A percentile compares a stretch with the other conserved stretches of the same genome.
Conservation (phyloP, 2,329 filamentous ascomycete species). For the Cladophialophora chaetospira region DNA sequence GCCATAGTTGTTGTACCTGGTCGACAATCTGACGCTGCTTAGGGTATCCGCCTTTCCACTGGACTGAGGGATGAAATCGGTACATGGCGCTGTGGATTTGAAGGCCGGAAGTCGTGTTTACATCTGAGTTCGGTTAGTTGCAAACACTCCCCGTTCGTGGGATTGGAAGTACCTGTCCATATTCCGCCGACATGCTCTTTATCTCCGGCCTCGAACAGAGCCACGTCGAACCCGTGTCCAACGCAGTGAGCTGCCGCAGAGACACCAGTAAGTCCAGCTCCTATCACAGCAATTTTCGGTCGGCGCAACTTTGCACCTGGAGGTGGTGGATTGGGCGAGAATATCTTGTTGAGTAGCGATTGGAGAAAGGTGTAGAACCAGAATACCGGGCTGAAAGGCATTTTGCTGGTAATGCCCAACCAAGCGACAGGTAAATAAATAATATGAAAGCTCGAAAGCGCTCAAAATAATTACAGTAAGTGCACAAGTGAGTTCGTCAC, state of each 20-base stretch:
- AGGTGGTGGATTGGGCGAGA: conserved; percentile 70
- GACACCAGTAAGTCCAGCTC: conserved; percentile 72
- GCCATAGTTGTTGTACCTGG: conserved; percentile 72
- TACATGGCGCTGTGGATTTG: conserved; percentile 89
- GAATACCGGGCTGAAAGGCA: conserved; percentile 35
- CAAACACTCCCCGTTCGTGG: no score
- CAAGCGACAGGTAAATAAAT: not conserved
- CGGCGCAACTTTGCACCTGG: conserved; percentile 59
- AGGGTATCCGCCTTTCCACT: conserved; percentile 76
- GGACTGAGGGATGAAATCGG: conserved; percentile 78
- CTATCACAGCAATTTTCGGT: conserved; percentile 69
- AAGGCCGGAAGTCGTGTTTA: conserved; percentile 79
- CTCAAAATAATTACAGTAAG: not conserved
- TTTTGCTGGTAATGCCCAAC: not conserved
- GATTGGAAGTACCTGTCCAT: no score
- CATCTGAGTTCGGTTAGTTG: no score
- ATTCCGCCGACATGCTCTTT: conserved; percentile 73
- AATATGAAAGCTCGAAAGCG: not conserved
- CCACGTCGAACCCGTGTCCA: conserved; percentile 81
- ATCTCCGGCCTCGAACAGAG: conserved; percentile 72
- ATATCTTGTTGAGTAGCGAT: conserved; percentile 62
- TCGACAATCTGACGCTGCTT: conserved; percentile 72
- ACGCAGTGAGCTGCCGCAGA: conserved; percentile 80
- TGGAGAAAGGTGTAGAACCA: conserved; percentile 68
- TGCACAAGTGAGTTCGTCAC: not conserved